Evolutionary conservation across 192 early-diverging fungal genomes (phyloP).

Genomic region (Radiomyces spectabilis): DNA sequence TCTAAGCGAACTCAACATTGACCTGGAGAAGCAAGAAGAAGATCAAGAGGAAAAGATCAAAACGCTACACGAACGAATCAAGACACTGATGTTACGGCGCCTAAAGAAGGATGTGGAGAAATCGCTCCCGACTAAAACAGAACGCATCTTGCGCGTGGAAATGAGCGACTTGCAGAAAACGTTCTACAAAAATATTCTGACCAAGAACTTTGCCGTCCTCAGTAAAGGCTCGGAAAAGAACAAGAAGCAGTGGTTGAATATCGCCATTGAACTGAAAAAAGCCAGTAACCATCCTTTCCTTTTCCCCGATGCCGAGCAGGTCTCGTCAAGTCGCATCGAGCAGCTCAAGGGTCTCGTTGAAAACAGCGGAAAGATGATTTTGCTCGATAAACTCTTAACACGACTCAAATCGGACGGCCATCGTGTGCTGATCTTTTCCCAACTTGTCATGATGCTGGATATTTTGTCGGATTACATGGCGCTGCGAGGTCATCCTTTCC

Average conservation of each 20-base stretch:
- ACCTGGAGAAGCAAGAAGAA: constrained; percentile 64
- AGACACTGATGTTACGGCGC: constrained; percentile 88
- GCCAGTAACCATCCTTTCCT: constrained; percentile 95
- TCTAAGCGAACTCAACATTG: constrained; percentile 74
- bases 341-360: constrained; percentile 74
- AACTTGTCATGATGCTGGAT: constrained; percentile 96
- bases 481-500: constrained; percentile 79
- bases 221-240: constrained; percentile 42
- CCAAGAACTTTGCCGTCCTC: constrained; percentile 86
- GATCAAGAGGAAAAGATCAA: constrained; percentile 79
- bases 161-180: constrained; percentile 83
- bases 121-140: constrained; percentile 91
- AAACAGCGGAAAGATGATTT: constrained; percentile 97
- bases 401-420: constrained; percentile 86
- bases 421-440: constrained; percentile 97
- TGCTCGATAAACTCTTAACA: constrained; percentile 91
- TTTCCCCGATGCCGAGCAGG: constrained; percentile 69
- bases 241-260: constrained; percentile 83
- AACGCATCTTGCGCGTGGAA: constrained; percentile 92
- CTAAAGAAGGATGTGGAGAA: constrained; percentile 99
- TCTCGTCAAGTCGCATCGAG: constrained; percentile 55
- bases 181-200: constrained; percentile 93
- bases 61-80: constrained; percentile 74
- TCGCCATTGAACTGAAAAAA: constrained; percentile 96
- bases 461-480: constrained; percentile 93